These are phyloP conservation scores for Phytophthora cajani DNA, from an alignment of 352 stramenopile species.

Conservation along the genomic window DNA sequence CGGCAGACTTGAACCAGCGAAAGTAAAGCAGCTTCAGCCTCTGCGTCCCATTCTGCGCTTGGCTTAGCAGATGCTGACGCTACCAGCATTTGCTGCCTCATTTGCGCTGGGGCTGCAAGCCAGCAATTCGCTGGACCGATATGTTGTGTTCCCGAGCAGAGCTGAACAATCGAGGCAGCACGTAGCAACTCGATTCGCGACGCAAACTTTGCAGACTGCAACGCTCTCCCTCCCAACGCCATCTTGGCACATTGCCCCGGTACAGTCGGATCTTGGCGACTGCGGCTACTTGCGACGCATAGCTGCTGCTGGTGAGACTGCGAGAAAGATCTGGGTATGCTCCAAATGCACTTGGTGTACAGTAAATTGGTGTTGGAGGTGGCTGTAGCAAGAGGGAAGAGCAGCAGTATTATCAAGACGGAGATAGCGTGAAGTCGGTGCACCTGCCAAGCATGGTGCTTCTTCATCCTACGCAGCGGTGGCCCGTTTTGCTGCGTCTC, in stretches of 20 bases:
- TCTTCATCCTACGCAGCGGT: constrained; percentile 19
- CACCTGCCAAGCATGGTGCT: constrained; percentile 2
- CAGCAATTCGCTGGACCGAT: constrained; percentile 58
- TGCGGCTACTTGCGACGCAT: constrained; percentile 14
- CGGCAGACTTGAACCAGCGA: constrained; percentile 45
- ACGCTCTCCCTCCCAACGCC: constrained; percentile 30
- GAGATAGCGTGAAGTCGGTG: constrained; percentile 7
- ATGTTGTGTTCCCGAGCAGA: constrained; percentile 29
- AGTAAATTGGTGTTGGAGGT: constrained; percentile 3
- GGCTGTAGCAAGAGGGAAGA: constrained; percentile 4
- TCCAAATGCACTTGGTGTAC: constrained; percentile 34
- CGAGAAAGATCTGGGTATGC: constrained; percentile 38
- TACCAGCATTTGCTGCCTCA: constrained; percentile 38
- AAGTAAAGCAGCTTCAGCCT: constrained; percentile 11
- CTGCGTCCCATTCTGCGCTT: neutral
- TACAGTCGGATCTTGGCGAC: constrained; percentile 15
- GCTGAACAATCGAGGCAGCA: constrained; percentile 27
- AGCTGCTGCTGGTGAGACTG: constrained; percentile 37
- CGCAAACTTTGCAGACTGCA: constrained; percentile 33
- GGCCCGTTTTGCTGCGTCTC: neutral
- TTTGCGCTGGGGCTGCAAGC: constrained; percentile 33
- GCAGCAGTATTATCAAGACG: constrained; percentile 18
- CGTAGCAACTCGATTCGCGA: constrained; percentile 33
- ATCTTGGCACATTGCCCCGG: constrained; percentile 40
- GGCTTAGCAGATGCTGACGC: neutral